Percentiles rank a stretch among this genome's conserved stretches.
These are phyloP conservation scores for Gardenia jasminoides DNA, from an alignment of 257 asterid genomes.

Conservation along the genomic window DNA sequence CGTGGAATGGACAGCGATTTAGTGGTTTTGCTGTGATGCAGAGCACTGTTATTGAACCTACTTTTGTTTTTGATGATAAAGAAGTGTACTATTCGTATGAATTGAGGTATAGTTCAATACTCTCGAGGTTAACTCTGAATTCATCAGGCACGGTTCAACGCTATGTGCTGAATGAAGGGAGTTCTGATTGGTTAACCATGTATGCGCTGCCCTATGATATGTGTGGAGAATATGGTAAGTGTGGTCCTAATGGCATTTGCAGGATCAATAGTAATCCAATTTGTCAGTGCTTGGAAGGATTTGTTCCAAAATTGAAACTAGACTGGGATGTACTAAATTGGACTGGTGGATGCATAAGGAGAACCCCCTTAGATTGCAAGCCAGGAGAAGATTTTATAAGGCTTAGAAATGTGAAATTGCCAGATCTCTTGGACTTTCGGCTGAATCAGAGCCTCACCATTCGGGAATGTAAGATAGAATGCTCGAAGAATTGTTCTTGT, in stretches of 20 bases:
- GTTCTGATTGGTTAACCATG: slow-evolving; percentile 2
- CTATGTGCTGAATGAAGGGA: slow-evolving; percentile 5
- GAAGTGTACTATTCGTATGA: not conserved
- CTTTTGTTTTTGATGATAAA: not conserved
- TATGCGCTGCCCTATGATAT: slow-evolving; percentile 7
- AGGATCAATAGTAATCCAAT: slow-evolving; percentile 2
- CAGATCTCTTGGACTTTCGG: slow-evolving; percentile 20
- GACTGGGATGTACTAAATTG: slow-evolving; percentile 17
- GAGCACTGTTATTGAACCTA: not conserved
- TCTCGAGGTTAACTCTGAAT: not conserved
- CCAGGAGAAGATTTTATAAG: slow-evolving; percentile 14
- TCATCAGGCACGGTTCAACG: not conserved
- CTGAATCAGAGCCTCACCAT: slow-evolving; percentile 11
- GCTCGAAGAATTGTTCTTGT: slow-evolving; percentile 25
- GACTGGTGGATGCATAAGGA: slow-evolving; percentile 27
- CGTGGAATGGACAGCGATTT: slow-evolving; percentile 7
- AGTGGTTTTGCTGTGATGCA: not conserved
- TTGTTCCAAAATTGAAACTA: slow-evolving; percentile 20
- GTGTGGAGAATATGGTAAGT: slow-evolving; percentile 21
- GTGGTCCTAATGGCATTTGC: slow-evolving; percentile 30
- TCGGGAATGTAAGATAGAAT: slow-evolving; percentile 21
- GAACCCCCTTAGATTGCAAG: slow-evolving; percentile 7
- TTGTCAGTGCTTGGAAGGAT: slow-evolving; percentile 26
- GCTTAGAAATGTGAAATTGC: slow-evolving; percentile 20
- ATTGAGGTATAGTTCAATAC: not conserved